Evolutionary conservation across 1,139 yeast genomes (phyloP).

Genomic region (Candida tetrigidarum): DNA sequence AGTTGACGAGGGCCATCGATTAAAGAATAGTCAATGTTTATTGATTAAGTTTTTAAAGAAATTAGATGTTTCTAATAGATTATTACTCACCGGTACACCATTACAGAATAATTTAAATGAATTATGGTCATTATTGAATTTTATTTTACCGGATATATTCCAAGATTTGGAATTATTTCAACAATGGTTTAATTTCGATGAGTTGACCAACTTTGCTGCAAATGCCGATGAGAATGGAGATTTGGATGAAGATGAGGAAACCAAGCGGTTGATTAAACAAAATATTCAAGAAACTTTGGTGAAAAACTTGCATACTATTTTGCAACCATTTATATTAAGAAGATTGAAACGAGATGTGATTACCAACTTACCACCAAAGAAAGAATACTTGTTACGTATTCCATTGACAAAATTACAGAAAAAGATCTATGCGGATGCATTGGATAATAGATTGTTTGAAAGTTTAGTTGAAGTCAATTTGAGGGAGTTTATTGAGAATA

Average conservation of each 20-base stretch:
- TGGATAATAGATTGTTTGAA: slow-evolving; percentile 47
- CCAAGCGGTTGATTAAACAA: slow-evolving; percentile 52
- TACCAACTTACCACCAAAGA: slow-evolving; percentile 75
- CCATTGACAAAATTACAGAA: slow-evolving; percentile 67
- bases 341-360: slow-evolving; percentile 78
- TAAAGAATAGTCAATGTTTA: slow-evolving; percentile 81
- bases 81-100: slow-evolving; percentile 91
- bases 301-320: slow-evolving; percentile 79
- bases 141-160: slow-evolving; percentile 89
- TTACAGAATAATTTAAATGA: slow-evolving; percentile 88
- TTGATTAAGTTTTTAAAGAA: slow-evolving; percentile 72
- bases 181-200: slow-evolving; percentile 88
- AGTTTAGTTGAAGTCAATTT: slow-evolving; percentile 48
- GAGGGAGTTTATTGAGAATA: slow-evolving; percentile 46
- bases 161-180: slow-evolving; percentile 88
- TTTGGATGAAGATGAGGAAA: slow-evolving; percentile 32
- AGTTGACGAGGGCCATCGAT: slow-evolving; percentile 95
- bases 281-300: slow-evolving; percentile 71
- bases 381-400: slow-evolving; percentile 83
- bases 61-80: slow-evolving; percentile 66
- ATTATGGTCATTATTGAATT: slow-evolving; percentile 87
- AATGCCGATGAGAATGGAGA: slow-evolving; percentile 32
- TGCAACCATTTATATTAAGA: slow-evolving; percentile 85
- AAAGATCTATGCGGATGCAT: slow-evolving; percentile 62
- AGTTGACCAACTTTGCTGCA: slow-evolving; percentile 45